Evolutionary conservation across 2,329 filamentous ascomycete species (phyloP).

Genomic region (Aureobasidium sp.): DNA sequence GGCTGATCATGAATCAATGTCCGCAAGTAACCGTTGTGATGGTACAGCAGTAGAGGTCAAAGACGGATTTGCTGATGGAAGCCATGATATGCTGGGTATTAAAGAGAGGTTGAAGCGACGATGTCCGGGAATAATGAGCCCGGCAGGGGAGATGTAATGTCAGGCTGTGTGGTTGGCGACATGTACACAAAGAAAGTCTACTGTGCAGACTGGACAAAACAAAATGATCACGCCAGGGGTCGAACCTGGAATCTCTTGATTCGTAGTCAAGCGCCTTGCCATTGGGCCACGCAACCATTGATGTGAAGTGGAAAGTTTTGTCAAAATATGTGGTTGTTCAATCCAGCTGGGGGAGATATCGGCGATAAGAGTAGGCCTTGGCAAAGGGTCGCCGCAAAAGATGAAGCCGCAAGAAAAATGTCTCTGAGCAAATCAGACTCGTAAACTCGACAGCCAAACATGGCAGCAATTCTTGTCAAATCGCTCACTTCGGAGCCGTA

Average conservation of each 20-base stretch:
- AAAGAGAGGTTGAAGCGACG: neutral
- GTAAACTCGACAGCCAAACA: neutral
- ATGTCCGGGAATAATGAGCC: too few species aligned
- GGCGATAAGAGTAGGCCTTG: neutral
- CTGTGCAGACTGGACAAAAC: neutral
- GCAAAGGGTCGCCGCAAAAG: neutral
- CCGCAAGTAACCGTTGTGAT: neutral
- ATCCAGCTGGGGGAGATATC: neutral
- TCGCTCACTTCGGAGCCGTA: conserved; percentile 42
- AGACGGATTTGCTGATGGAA: neutral
- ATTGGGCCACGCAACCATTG: conserved; percentile 39
- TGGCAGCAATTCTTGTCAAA: conserved; percentile 2
- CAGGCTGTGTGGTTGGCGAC: too few species aligned
- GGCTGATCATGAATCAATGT: too few species aligned
- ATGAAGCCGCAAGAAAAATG: conserved; percentile 8
- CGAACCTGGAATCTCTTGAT: conserved; percentile 14
- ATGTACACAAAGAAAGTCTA: neutral
- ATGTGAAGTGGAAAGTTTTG: neutral
- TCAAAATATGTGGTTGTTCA: neutral
- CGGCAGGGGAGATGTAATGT: too few species aligned
- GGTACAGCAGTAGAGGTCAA: neutral
- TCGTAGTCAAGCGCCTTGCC: conserved; percentile 52
- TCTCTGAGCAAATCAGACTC: neutral
- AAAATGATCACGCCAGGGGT: conserved; percentile 11
- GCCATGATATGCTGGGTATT: neutral